Percentiles rank a stretch among this genome's conserved stretches.
Conservation (phyloP, 345 rosid genomes). For the Acer negundo region DNA sequence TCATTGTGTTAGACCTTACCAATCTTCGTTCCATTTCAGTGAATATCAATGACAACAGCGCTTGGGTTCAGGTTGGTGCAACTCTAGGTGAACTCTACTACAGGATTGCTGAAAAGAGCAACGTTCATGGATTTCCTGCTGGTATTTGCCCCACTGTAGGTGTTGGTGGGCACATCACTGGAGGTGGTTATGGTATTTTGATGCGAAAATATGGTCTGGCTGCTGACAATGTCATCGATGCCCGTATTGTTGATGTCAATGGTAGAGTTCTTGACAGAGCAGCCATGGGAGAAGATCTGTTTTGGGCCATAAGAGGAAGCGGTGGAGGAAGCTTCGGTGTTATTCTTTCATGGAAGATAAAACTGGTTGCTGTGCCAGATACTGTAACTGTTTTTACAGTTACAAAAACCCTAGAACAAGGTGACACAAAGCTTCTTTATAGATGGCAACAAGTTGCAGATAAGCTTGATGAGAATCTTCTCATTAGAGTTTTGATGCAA, state of each 20-base stretch:
- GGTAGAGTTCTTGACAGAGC: background rate
- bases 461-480: constrained; percentile 25
- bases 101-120: background rate
- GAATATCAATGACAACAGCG: background rate
- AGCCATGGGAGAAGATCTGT: constrained; percentile 1
- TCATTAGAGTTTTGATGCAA: constrained; percentile 21
- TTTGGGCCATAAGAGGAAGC: background rate
- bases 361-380: constrained; percentile 62
- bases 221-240: background rate
- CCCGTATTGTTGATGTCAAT: background rate
- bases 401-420: background rate
- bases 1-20: background rate
- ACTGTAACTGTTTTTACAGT: constrained; percentile 26
- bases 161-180: background rate
- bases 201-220: background rate
- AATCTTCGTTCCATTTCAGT: background rate
- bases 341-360: constrained; percentile 57
- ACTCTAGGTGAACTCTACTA: background rate
- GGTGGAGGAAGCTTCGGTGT: constrained; percentile 15
- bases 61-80: background rate
- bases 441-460: background rate
- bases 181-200: background rate
- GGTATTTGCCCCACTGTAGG: background rate
- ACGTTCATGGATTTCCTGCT: constrained; percentile 1
- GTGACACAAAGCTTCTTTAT: background rate